A percentile compares a stretch with the other conserved stretches of the same genome.
phyloP scores from a whole-genome alignment of 2,329 filamentous ascomycete genomes.

The Xylaria sp. region DNA sequence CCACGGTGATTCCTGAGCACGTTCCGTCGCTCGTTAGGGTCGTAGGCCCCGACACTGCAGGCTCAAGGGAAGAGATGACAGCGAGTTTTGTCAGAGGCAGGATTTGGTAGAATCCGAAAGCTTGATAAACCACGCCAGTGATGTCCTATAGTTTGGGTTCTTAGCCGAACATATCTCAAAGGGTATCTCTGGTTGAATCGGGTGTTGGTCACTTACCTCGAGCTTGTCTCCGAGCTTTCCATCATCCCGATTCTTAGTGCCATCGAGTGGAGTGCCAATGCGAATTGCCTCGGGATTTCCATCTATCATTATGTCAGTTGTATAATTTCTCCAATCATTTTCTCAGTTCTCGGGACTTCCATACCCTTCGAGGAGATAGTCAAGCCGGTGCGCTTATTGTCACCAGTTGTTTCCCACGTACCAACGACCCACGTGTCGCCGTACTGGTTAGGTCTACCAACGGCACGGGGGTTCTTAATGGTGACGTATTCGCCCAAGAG shows the following conservation, averaged over 20 bases:
- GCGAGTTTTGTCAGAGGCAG: conserved; percentile 65
- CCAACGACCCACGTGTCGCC: conserved; percentile 74
- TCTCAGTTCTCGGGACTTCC: conserved; percentile 12
- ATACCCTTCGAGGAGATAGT: conserved; percentile 63
- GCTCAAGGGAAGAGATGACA: conserved; percentile 50
- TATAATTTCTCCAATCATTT: no score
- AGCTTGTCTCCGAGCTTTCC: conserved; percentile 69
- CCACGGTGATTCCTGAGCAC: conserved; percentile 67
- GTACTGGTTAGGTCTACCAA: conserved; percentile 66
- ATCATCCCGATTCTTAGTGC: conserved; percentile 61
- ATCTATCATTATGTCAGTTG: conserved; percentile 48
- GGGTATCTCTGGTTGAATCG: no score
- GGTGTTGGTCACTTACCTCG: conserved; percentile 47
- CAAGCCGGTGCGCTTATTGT: conserved; percentile 67
- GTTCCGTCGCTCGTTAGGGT: conserved; percentile 58
- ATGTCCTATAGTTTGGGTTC: conserved; percentile 47
- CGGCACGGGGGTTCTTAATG: conserved; percentile 59
- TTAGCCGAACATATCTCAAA: background rate
- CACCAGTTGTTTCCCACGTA: conserved; percentile 66
- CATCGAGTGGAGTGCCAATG: conserved; percentile 69
- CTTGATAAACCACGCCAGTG: conserved; percentile 69
- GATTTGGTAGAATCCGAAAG: conserved; percentile 72
- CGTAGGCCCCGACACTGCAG: conserved; percentile 55
- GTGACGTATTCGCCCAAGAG: conserved; percentile 71
- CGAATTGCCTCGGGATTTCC: conserved; percentile 73